A percentile compares a stretch with the other conserved stretches of the same genome.
Conservation (phyloP, 208 protist genomes). For the Leishmania turanica region DNA sequence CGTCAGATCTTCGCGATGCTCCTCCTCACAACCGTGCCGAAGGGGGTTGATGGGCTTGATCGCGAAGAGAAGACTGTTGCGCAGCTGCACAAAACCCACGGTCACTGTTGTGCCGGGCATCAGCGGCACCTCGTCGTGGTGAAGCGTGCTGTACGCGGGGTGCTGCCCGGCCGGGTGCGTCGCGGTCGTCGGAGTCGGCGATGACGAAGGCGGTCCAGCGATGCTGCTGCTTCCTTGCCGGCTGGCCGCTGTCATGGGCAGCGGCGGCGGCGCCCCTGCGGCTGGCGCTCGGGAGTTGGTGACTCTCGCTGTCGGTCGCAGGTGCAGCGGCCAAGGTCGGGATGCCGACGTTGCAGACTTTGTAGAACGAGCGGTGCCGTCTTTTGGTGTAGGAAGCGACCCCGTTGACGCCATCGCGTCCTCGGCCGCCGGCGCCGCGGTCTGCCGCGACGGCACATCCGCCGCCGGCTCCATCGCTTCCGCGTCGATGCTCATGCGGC, state of each 20-base stretch:
- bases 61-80: slow-evolving; percentile 74
- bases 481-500: background rate
- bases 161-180: background rate
- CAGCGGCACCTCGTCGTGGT: slow-evolving; percentile 10
- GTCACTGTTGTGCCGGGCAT: slow-evolving; percentile 16
- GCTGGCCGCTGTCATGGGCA: background rate
- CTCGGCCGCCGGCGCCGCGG: background rate
- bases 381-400: background rate
- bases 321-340: background rate
- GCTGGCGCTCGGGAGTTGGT: background rate
- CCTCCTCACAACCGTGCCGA: slow-evolving; percentile 21
- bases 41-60: slow-evolving; percentile 74
- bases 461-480: background rate
- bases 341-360: background rate
- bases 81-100: slow-evolving; percentile 75
- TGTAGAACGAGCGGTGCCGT: background rate
- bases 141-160: background rate
- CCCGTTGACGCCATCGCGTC: background rate
- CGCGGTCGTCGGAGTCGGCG: background rate
- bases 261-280: background rate
- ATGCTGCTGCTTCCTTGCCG: background rate
- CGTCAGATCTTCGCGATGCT: slow-evolving; percentile 21
- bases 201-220: background rate
- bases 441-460: background rate
- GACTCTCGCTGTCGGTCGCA: background rate